Conservation (phyloP, 1,139 yeast genomes). For the Scheffersomyces parashehatae region DNA sequence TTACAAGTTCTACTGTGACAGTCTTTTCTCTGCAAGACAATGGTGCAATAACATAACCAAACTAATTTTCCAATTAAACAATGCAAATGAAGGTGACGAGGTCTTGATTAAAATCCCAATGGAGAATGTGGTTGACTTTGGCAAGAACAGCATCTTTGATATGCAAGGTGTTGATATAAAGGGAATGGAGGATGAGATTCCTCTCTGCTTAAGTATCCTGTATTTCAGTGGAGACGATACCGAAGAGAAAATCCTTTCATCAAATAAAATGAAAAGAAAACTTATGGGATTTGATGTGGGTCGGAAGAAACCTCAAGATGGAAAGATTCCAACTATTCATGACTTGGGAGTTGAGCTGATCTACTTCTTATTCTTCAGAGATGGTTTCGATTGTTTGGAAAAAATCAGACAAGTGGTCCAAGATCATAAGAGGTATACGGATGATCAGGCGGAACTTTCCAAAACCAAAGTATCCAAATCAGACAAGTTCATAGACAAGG, state of each 20-base stretch:
- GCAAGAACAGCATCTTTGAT: slow-evolving; percentile 29
- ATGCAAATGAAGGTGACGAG: slow-evolving; percentile 68
- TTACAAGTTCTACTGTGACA: slow-evolving; percentile 73
- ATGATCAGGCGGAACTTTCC: not conserved
- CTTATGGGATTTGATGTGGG: slow-evolving; percentile 5
- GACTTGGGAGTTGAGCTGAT: slow-evolving; percentile 61
- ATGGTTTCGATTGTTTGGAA: slow-evolving; percentile 28
- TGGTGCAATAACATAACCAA: slow-evolving; percentile 81
- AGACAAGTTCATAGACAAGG: slow-evolving; percentile 12
- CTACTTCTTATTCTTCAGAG: slow-evolving; percentile 63
- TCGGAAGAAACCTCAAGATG: slow-evolving; percentile 31
- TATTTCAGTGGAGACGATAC: slow-evolving; percentile 15
- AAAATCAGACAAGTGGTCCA: slow-evolving; percentile 22
- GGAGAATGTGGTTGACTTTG: slow-evolving; percentile 63
- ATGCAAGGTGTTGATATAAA: slow-evolving; percentile 9
- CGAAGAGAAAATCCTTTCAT: not conserved
- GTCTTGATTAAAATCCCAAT: slow-evolving; percentile 80
- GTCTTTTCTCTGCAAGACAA: slow-evolving; percentile 66
- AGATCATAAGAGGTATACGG: slow-evolving; percentile 8
- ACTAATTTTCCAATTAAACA: slow-evolving; percentile 63
- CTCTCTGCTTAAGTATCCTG: slow-evolving; percentile 24
- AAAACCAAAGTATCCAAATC: slow-evolving; percentile 5
- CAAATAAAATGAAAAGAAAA: slow-evolving; percentile 6
- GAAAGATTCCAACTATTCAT: slow-evolving; percentile 34
- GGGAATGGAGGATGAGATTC: slow-evolving; percentile 12